Base-by-base conservation (phyloP, 2,329 filamentous ascomycete genomes). In the Chaetomium strumarium region DNA sequence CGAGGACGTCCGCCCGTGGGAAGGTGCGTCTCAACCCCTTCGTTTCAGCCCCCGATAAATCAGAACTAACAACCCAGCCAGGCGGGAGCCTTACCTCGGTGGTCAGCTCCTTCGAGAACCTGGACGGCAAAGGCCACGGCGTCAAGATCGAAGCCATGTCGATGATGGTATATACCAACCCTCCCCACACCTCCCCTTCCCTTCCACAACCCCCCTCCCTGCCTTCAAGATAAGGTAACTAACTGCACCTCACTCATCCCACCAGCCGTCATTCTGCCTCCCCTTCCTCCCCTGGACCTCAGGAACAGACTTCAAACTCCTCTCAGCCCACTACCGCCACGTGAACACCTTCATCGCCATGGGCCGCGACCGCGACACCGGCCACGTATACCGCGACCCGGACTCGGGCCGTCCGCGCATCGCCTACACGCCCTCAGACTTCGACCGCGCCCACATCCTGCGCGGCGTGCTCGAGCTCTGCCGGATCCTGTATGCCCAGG, bases 61-160 rank as follows among this genome's bases (percentile, higher is more conserved):
- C n/a, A n/a, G 6, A 13, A 39, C 54, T 60, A 30, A 61, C 51
- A 3, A 3, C 1, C 34, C 8, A 20, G n/a, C 70, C 75, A 77
- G 86, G 90, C 14, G 79, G 83, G 2, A 91, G 91, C 60, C 80
- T 96, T 53, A 96, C 91, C 0, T 80, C 82, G 4, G 84, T 91
- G 16, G 85, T 88, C 58, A 81, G 77, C 40, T 83, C 87, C 49
- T 89, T 91, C 60, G 87, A 95, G 58, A 86, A 96, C 60, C 75
- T 91, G 0, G 90, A 96, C 66, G 80, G 81, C 6, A 75, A 83
- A 39, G 89, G 90, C 52, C 89, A 96, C 62, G 92, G 92, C 37
- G 77, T 78, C 45, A 95, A 95, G 67, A 74, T 96, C 29, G 90
- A 96, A 73, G 76, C 83, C 10, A 81, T 81, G 1, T 80, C 79